phyloP scores from a whole-genome alignment of 1,139 yeast species.

The Blastobotrys malaysiensis region DNA sequence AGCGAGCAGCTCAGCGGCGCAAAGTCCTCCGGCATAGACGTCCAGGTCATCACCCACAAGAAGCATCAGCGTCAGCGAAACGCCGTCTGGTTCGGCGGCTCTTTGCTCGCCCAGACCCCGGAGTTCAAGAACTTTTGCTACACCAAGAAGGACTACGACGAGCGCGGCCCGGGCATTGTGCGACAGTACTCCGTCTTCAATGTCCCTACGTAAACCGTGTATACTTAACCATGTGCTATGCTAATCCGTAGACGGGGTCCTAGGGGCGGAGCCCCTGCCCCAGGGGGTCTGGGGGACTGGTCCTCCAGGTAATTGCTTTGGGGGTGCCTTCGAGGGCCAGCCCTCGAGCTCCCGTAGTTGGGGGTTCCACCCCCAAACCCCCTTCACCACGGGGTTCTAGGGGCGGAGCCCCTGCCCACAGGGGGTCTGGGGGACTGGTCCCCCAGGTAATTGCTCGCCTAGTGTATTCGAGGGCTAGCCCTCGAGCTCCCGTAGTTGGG shows the following conservation, averaged over 20 bases:
- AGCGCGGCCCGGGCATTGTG: conserved; percentile 94
- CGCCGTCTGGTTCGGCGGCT: conserved; percentile 99
- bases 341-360: no score
- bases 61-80: conserved; percentile 65
- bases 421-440: no score
- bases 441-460: no score
- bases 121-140: conserved; percentile 96
- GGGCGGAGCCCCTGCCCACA: no score
- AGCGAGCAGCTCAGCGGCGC: conserved; percentile 73
- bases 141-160: conserved; percentile 96
- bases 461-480: neutral
- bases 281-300: no score
- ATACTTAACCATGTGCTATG: no score
- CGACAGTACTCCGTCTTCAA: conserved; percentile 92
- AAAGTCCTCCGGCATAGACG: conserved; percentile 91
- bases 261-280: no score
- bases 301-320: no score
- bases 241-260: no score
- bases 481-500: neutral
- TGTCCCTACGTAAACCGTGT: conserved; percentile 56
- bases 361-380: no score
- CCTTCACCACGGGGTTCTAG: no score
- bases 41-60: conserved; percentile 93
- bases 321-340: no score
- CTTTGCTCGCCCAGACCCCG: conserved; percentile 91